A percentile compares a stretch with the other conserved stretches of the same genome.
phyloP scores from a whole-genome alignment of 495 filamentous ascomycete species.

The Neurospora sp. region DNA sequence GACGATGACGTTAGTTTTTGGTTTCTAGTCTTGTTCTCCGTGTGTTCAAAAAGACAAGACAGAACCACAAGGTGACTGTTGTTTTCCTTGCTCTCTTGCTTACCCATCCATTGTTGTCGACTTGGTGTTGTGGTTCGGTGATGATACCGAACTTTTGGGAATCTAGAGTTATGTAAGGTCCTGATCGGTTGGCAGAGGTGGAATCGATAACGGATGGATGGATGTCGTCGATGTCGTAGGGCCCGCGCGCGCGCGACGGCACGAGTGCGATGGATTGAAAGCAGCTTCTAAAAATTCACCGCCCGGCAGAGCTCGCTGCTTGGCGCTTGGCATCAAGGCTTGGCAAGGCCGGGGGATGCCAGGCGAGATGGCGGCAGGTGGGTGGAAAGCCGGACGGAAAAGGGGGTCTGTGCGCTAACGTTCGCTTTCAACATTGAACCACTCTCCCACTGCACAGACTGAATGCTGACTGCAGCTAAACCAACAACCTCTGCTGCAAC shows the following conservation, averaged over 20 bases:
- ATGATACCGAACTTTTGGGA: not conserved
- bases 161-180: not conserved
- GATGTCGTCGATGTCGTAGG: not conserved
- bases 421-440: not conserved
- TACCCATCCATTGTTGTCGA: conserved; percentile 4
- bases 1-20: conserved; percentile 5
- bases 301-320: not conserved
- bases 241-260: not conserved
- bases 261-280: not conserved
- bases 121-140: not conserved
- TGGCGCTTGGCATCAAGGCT: not conserved
- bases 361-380: not conserved
- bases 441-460: not conserved
- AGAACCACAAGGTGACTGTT: not conserved
- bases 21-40: not conserved
- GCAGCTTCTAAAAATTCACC: not conserved
- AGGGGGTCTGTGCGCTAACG: not conserved
- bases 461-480: not conserved
- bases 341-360: not conserved
- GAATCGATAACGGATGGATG: not conserved
- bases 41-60: no score
- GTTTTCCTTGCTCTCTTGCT: not conserved
- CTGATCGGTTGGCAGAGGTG: not conserved
- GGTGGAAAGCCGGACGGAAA: not conserved
- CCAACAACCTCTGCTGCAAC: not conserved